Conservation (phyloP, 257 asterid species). For the Galeopsis tetrahit region DNA sequence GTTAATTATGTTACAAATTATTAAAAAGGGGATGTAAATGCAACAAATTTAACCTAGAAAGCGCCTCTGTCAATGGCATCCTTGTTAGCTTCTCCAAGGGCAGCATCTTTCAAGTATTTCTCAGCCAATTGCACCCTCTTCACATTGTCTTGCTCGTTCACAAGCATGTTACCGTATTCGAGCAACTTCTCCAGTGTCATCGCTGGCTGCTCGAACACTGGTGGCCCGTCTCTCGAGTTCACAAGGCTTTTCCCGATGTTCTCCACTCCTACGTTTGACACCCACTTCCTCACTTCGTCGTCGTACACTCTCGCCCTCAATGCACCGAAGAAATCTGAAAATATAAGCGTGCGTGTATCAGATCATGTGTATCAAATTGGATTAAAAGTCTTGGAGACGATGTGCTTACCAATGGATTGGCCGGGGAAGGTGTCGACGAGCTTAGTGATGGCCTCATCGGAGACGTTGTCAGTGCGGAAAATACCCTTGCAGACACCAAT, state of each 20-base stretch:
- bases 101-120: constrained; percentile 52
- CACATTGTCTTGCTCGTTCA: constrained; percentile 63
- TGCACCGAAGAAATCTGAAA: constrained; percentile 66
- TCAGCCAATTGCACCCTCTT: constrained; percentile 69
- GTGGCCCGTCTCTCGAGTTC: constrained; percentile 55
- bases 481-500: constrained; percentile 64
- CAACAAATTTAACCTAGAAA: constrained; percentile 37
- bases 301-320: constrained; percentile 70
- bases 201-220: constrained; percentile 55
- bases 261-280: constrained; percentile 50
- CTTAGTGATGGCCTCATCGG: constrained; percentile 39
- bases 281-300: constrained; percentile 61
- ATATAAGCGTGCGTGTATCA: too few species aligned
- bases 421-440: constrained; percentile 68
- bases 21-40: too few species aligned
- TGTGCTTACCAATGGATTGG: constrained; percentile 55
- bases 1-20: not conserved
- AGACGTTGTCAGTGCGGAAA: constrained; percentile 51
- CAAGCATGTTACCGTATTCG: constrained; percentile 60
- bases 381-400: too few species aligned
- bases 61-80: constrained; percentile 51
- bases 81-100: constrained; percentile 70
- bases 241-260: constrained; percentile 53
- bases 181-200: constrained; percentile 62
- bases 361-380: too few species aligned